Percentiles rank a stretch among this genome's conserved stretches.
These are phyloP conservation scores for Acorus calamus DNA, from an alignment of 106 monocot genomes.

Conservation along the genomic window DNA sequence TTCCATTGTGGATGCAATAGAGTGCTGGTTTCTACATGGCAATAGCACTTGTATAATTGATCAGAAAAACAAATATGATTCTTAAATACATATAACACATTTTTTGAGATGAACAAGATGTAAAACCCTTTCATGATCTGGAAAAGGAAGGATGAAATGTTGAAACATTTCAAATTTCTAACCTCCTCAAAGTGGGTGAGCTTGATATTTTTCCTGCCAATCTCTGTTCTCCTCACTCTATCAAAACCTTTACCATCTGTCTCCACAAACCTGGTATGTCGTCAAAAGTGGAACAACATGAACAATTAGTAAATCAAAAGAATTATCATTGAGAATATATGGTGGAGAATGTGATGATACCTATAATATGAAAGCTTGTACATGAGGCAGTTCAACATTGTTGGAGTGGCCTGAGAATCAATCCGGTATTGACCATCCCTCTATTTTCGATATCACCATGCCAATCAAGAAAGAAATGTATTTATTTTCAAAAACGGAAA, in stretches of 20 bases:
- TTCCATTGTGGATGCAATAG: too few species aligned
- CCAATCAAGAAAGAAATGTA: not conserved
- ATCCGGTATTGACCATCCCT: slow-evolving; percentile 55
- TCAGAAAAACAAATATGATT: not conserved
- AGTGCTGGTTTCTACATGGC: not conserved
- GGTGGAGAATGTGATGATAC: slow-evolving; percentile 1
- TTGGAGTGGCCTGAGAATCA: slow-evolving; percentile 25
- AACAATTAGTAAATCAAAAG: not conserved
- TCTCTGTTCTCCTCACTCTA: slow-evolving; percentile 29
- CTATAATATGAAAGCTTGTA: slow-evolving; percentile 32
- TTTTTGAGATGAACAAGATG: too few species aligned
- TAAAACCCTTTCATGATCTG: too few species aligned
- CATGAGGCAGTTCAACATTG: slow-evolving; percentile 34
- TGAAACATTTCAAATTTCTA: not conserved
- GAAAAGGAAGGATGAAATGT: not conserved
- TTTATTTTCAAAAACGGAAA: not conserved
- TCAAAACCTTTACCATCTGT: slow-evolving; percentile 13
- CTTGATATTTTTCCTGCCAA: slow-evolving; percentile 23
- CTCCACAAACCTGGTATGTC: not conserved
- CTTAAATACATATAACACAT: too few species aligned
- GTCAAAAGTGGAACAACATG: not conserved
- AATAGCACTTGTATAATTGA: not conserved
- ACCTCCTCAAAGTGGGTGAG: slow-evolving; percentile 25
- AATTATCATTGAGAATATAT: not conserved
- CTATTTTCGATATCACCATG: slow-evolving; percentile 16